phyloP scores from a whole-genome alignment of 108 stramenopile species.

The Cyclostephanos tholiformis region DNA sequence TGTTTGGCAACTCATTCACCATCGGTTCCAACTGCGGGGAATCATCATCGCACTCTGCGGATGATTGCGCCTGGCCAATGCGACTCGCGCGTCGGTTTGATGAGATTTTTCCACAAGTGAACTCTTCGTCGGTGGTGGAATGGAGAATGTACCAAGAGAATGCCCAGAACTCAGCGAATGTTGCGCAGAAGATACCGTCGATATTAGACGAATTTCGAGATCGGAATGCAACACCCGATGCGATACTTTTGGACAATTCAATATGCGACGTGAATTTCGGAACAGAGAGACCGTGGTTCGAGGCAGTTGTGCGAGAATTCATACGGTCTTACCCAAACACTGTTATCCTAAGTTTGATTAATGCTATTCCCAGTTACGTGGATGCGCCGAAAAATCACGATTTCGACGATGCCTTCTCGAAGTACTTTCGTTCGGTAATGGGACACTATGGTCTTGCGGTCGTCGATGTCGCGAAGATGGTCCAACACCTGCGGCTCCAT shows the following conservation, averaged over 20 bases:
- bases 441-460: conserved; percentile 15
- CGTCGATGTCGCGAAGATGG: conserved; percentile 12
- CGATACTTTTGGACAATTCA: conserved; percentile 22
- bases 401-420: background rate
- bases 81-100: conserved; percentile 17
- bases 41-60: background rate
- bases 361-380: conserved; percentile 3
- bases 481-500: conserved; percentile 1
- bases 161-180: conserved; percentile 24
- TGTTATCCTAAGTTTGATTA: conserved; percentile 20
- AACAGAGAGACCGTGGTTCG: conserved; percentile 11
- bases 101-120: background rate
- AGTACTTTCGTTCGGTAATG: background rate
- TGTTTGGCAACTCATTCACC: conserved; percentile 21
- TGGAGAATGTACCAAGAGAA: conserved; percentile 26
- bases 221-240: conserved; percentile 15
- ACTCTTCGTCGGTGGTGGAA: conserved; percentile 5
- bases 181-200: conserved; percentile 25
- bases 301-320: conserved; percentile 27
- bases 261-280: background rate
- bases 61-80: conserved; percentile 18
- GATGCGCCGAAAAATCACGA: background rate
- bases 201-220: conserved; percentile 18
- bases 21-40: conserved; percentile 29
- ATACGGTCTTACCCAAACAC: conserved; percentile 10